Base-by-base conservation (phyloP, 768 basidiomycete genomes). In the Lyophyllum shimeji region DNA sequence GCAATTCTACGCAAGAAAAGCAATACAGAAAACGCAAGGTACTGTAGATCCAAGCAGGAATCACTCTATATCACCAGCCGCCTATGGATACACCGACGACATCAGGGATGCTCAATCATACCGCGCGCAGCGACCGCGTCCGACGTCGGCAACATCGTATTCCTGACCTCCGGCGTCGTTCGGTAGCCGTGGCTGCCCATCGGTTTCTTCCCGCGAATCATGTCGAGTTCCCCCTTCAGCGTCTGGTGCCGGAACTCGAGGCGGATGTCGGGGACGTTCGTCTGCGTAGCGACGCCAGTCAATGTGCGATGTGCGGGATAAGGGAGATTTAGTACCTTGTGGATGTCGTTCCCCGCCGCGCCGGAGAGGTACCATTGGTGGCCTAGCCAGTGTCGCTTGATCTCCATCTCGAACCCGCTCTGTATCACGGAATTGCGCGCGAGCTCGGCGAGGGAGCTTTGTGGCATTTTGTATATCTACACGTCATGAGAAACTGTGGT, bases 341-440 rank as follows among this genome's bases (percentile, higher is more conserved):
- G 79, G 56, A 98, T 98, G 64, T 96, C 93, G 68, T 99, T 99
- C 2, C 97, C 97, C 6, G 86, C 85, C 0, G 91, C 87, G 18
- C 97, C 97, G 2, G 93, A 90, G 7, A 95, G 79, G 71, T 94
- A 98, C 93, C 94, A 99, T 53, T 89, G 75, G 60, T 90, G 83
- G 0, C 97, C 97, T 2, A 99, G 77, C 94, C 94, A 95, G 68
- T 92, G 94, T 9, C 92, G 87, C 74, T 98, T 98, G 65, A 98
- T 70, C 69, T 96, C 90, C 95, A 98, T 98, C 73, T 99, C 97
- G 68, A 98, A 98, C 1, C 97, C 97, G 64, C 92, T 94, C 69
- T 98, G 97, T 45, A 90, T 78, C 29, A 98, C 97, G 0, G 94
- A 96, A 74, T 99, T 99, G 42, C 97, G 86, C n/a, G 97, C 97